A percentile compares a stretch with the other conserved stretches of the same genome.
phyloP scores from a whole-genome alignment of 805 yeast genomes.

The Saccharomyces paradoxus region DNA sequence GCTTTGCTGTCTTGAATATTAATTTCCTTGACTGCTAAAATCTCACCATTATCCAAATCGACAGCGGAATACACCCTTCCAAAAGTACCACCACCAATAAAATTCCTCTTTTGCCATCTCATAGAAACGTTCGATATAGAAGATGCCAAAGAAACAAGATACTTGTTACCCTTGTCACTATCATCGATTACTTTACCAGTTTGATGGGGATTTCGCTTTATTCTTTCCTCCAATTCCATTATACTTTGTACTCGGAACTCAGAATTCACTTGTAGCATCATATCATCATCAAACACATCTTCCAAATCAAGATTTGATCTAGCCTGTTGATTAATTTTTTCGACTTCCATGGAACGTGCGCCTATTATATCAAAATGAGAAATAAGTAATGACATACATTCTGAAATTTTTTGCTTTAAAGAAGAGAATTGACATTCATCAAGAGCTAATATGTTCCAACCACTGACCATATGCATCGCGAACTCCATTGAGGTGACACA shows the following conservation, averaged over 20 bases:
- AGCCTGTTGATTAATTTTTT: slow-evolving; percentile 31
- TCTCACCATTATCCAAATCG: slow-evolving; percentile 88
- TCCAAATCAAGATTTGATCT: slow-evolving; percentile 30
- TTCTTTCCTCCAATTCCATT: slow-evolving; percentile 48
- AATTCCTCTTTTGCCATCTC: slow-evolving; percentile 94
- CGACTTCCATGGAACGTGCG: slow-evolving; percentile 68
- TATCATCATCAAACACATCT: slow-evolving; percentile 46
- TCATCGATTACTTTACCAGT: slow-evolving; percentile 89
- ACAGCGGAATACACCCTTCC: slow-evolving; percentile 91
- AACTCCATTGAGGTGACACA: slow-evolving; percentile 92
- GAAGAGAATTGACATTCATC: slow-evolving; percentile 66
- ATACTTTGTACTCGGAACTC: slow-evolving; percentile 64
- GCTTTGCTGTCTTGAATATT: slow-evolving; percentile 82
- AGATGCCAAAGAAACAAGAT: slow-evolving; percentile 76
- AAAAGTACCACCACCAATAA: slow-evolving; percentile 91
- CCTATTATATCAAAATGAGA: slow-evolving; percentile 98
- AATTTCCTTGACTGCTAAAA: slow-evolving; percentile 95
- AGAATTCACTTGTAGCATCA: slow-evolving; percentile 48
- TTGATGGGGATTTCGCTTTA: slow-evolving; percentile 36
- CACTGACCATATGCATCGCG: slow-evolving; percentile 89
- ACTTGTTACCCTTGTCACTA: slow-evolving; percentile 78
- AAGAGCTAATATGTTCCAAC: slow-evolving; percentile 77
- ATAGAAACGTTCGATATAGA: slow-evolving; percentile 84
- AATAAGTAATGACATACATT: slow-evolving; percentile 86
- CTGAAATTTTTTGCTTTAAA: slow-evolving; percentile 77